Base-by-base conservation (phyloP, 805 yeast genomes). In the Wickerhamomyces pijperi region DNA sequence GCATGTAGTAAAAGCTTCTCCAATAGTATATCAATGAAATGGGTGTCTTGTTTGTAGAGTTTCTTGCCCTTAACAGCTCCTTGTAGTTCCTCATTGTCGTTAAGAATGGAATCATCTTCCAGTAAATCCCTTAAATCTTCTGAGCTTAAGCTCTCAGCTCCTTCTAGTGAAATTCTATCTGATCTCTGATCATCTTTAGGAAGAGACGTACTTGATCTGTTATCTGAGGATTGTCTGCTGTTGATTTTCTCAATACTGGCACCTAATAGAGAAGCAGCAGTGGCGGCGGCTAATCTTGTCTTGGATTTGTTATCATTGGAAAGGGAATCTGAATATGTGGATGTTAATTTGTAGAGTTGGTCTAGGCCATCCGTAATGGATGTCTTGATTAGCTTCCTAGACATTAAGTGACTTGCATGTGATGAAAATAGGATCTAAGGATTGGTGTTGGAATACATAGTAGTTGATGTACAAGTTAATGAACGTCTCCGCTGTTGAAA, bases 21-120 rank as follows among this genome's bases (percentile, higher is more conserved):
- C 41, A 79, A 58, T 37, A 79, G 59, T 23, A 65, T 59, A 51
- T 79, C 87, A 40, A 74, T 60, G 50, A 79, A 79, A 49, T 76
- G 82, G 16, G 59, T 61, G 40, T 34, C 46, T 36, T 40, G 51
- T 43, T 34, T 43, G 23, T 34, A 44, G 39, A 37, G 19, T 40
- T 36, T 47, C 37, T 35, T 45, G 42, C 19, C 46, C 25, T 41
- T 36, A 3, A n/a, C 35, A 38, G 2, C 35, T 34, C 9, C 36
- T 40, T 39, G 14, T 34, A 39, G 13, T 37, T 19, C 3, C 35
- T 3, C 44, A 13, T 42, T 44, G 38, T 39, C 36, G 17, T 41
- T 42, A n/a, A 36, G 4, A 4, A 31, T 12, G 5, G 18, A 17
- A 9, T 31, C 19, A 15, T 5, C 19, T 12, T 31, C 28, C 34